phyloP scores from a whole-genome alignment of 2,329 filamentous ascomycete genomes.

The Fonsecaea pugnacius region DNA sequence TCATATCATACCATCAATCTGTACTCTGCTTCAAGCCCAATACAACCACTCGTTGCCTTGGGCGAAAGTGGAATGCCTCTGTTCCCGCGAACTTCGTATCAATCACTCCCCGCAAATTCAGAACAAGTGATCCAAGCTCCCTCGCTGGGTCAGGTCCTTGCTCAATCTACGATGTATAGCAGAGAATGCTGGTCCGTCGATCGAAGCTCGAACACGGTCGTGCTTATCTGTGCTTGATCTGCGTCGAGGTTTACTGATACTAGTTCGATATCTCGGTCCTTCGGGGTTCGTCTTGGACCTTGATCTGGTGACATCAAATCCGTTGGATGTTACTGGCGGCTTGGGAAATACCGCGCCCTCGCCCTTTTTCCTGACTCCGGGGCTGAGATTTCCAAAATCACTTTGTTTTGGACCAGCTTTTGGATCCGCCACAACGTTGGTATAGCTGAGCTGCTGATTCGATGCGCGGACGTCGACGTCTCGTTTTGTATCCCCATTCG shows the following conservation, averaged over 20 bases:
- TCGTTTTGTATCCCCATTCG: slow-evolving; percentile 17
- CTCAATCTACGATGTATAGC: slow-evolving; percentile 16
- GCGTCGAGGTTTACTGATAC: slow-evolving; percentile 19
- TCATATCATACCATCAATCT: neutral
- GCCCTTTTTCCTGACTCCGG: neutral
- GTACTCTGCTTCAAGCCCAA: neutral
- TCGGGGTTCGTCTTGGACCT: slow-evolving; percentile 30
- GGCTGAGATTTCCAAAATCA: slow-evolving; percentile 23
- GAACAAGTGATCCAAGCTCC: slow-evolving; percentile 27
- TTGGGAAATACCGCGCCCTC: slow-evolving; percentile 2
- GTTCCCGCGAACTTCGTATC: neutral
- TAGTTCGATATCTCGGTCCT: slow-evolving; percentile 4
- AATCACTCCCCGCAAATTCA: slow-evolving; percentile 3
- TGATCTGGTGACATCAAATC: slow-evolving; percentile 11
- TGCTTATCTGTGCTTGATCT: slow-evolving; percentile 20
- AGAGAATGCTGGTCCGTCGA: slow-evolving; percentile 15
- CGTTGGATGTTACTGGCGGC: neutral
- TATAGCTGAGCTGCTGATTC: slow-evolving; percentile 23
- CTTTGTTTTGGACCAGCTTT: slow-evolving; percentile 19
- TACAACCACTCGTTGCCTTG: neutral
- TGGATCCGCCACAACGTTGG: slow-evolving; percentile 26
- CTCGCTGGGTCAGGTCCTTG: slow-evolving; percentile 16
- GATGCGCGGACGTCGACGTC: slow-evolving; percentile 11
- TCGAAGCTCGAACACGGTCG: slow-evolving; percentile 12
- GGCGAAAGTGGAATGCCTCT: neutral